Percentiles rank a stretch among this genome's conserved stretches.
These are phyloP conservation scores for Lactarius psammicola DNA, from an alignment of 768 basidiomycete species.

Conservation along the genomic window DNA sequence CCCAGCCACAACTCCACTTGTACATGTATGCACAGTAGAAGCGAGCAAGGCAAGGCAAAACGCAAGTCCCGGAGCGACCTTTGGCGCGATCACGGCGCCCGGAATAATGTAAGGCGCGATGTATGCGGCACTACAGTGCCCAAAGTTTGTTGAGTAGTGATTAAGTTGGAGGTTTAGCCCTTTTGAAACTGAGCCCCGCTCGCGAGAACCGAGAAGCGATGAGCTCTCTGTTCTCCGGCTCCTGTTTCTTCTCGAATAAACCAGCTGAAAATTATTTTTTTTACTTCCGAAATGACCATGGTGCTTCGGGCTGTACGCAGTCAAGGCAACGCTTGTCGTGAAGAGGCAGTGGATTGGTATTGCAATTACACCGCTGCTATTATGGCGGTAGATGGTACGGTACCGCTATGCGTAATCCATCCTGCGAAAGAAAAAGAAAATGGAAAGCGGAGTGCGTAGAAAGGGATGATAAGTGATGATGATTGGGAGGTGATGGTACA, in stretches of 20 bases:
- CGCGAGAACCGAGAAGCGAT: background rate
- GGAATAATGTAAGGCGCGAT: background rate
- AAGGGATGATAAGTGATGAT: background rate
- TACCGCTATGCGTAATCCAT: constrained; percentile 25
- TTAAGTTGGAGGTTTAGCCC: background rate
- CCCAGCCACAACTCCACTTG: constrained; percentile 2
- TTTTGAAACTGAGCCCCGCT: background rate
- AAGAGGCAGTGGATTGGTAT: constrained; percentile 1
- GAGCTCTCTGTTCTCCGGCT: background rate
- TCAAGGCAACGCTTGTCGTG: background rate
- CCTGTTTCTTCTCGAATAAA: background rate
- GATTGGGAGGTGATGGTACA: constrained; percentile 15
- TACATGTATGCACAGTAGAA: too few species aligned
- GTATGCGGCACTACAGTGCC: too few species aligned
- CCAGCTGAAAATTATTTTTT: too few species aligned
- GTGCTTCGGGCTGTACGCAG: background rate
- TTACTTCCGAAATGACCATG: background rate
- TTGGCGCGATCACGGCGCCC: background rate
- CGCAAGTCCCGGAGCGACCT: background rate
- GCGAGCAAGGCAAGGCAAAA: background rate
- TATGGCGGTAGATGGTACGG: constrained; percentile 10
- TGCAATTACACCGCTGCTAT: constrained; percentile 21
- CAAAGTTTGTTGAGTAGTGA: too few species aligned
- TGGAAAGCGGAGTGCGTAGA: background rate
- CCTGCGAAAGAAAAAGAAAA: constrained; percentile 13